Conservation (phyloP, 2,329 filamentous ascomycete species). For the Pseudogymnoascus pannorum region DNA sequence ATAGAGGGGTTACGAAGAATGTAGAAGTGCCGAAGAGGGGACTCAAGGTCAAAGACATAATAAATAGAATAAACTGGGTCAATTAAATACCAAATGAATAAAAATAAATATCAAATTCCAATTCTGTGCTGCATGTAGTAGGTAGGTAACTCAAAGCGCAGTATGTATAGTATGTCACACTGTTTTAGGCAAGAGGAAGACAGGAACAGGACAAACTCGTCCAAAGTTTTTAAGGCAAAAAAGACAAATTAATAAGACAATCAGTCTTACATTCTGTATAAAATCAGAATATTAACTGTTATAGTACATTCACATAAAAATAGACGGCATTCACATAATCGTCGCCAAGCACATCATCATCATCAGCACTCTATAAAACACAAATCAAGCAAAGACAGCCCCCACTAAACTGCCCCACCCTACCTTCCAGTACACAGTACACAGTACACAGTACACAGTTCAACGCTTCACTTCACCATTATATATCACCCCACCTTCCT, state of each 20-base stretch:
- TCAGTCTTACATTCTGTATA: background rate
- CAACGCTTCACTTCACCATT: background rate
- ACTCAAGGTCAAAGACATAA: background rate
- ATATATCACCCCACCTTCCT: background rate
- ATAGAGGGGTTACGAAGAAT: too few species aligned
- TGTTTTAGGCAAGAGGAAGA: conserved; percentile 2
- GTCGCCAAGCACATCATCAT: conserved; percentile 6
- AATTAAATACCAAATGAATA: too few species aligned
- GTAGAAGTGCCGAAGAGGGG: too few species aligned
- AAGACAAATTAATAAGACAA: too few species aligned
- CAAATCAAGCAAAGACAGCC: background rate
- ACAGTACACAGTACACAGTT: too few species aligned
- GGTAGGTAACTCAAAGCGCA: background rate
- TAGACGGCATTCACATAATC: background rate
- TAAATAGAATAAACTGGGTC: too few species aligned
- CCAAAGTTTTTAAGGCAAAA: too few species aligned
- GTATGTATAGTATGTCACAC: background rate
- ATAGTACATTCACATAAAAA: background rate
- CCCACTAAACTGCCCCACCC: background rate
- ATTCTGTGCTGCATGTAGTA: background rate
- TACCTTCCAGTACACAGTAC: too few species aligned
- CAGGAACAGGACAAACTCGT: background rate
- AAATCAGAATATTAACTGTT: too few species aligned
- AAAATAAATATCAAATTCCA: background rate
- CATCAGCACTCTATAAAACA: conserved; percentile 5